A percentile compares a stretch with the other conserved stretches of the same genome.
These are phyloP conservation scores for Candida gigantensis DNA, from an alignment of 1,139 yeast genomes.

Conservation along the genomic window DNA sequence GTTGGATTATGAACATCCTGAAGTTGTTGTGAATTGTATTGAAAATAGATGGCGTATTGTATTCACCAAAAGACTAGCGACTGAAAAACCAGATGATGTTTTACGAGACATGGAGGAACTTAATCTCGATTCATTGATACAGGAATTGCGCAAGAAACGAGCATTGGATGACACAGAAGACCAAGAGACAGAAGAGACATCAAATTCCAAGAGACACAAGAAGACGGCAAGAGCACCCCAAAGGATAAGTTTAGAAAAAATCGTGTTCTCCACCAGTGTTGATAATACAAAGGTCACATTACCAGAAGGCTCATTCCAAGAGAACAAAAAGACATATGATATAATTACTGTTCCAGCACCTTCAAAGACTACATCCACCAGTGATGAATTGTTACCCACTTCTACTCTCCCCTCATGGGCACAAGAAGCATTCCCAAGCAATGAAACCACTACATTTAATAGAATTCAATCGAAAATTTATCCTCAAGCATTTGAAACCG, in stretches of 20 bases:
- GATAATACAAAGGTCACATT: slow-evolving; percentile 66
- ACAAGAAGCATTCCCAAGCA: slow-evolving; percentile 67
- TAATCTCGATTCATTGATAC: slow-evolving; percentile 24
- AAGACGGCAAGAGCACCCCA: slow-evolving; percentile 42
- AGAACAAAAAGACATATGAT: slow-evolving; percentile 73
- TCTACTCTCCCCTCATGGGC: slow-evolving; percentile 80
- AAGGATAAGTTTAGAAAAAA: slow-evolving; percentile 61
- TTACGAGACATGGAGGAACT: slow-evolving; percentile 24
- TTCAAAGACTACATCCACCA: slow-evolving; percentile 53
- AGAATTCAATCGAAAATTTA: slow-evolving; percentile 81
- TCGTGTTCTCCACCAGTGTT: slow-evolving; percentile 66
- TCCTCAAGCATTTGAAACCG: slow-evolving; percentile 72
- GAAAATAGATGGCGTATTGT: slow-evolving; percentile 55
- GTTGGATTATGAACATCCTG: slow-evolving; percentile 52
- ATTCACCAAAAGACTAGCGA: slow-evolving; percentile 49
- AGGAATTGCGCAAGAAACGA: slow-evolving; percentile 30
- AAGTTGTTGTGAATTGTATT: slow-evolving; percentile 49
- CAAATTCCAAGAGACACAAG: slow-evolving; percentile 28
- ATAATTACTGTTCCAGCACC: slow-evolving; percentile 80
- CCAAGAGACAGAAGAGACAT: slow-evolving; percentile 31
- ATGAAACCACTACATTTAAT: slow-evolving; percentile 69
- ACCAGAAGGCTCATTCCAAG: slow-evolving; percentile 83
- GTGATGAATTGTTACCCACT: slow-evolving; percentile 58
- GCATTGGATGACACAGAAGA: slow-evolving; percentile 11
- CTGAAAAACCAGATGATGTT: slow-evolving; percentile 35